Percentiles rank a stretch among this genome's conserved stretches.
Conservation (phyloP, 768 basidiomycete species). For the Psilocybe subaeruginosa region DNA sequence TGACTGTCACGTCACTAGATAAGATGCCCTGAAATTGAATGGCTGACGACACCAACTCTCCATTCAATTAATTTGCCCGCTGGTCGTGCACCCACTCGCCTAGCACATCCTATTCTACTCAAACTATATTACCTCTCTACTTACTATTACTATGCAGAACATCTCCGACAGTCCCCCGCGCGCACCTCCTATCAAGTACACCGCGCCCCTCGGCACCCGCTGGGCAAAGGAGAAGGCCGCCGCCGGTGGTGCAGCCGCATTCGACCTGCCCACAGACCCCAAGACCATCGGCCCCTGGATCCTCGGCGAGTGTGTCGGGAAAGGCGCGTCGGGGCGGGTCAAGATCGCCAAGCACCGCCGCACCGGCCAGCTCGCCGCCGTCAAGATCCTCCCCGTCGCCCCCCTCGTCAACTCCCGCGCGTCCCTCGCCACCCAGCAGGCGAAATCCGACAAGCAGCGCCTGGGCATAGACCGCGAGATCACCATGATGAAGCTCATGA, state of each 20-base stretch:
- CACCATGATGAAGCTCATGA: conserved; percentile 99
- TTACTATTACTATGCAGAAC: conserved; percentile 33
- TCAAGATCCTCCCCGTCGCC: conserved; percentile 92
- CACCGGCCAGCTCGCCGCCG: conserved; percentile 91
- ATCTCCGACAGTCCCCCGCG: conserved; percentile 62
- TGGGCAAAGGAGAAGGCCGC: conserved; percentile 90
- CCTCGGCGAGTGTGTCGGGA: conserved; percentile 91
- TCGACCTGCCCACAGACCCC: conserved; percentile 85
- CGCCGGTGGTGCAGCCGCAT: conserved; percentile 69
- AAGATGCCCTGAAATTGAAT: conserved; percentile 10
- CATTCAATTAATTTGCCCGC: conserved; percentile 37
- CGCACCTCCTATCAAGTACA: conserved; percentile 73
- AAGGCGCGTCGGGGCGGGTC: conserved; percentile 93
- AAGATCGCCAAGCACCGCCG: conserved; percentile 87
- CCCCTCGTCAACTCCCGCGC: conserved; percentile 75
- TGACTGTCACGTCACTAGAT: conserved; percentile 25
- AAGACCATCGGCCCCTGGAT: conserved; percentile 90
- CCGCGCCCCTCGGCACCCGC: conserved; percentile 73
- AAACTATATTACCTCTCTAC: conserved; percentile 25
- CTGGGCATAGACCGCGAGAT: conserved; percentile 94
- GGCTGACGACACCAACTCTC: conserved; percentile 17
- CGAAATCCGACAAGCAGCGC: conserved; percentile 78
- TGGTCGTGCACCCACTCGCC: conserved; percentile 41
- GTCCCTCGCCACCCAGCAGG: conserved; percentile 65
- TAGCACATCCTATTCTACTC: conserved; percentile 40